A percentile compares a stretch with the other conserved stretches of the same genome.
Conservation (phyloP, 768 basidiomycete species). For the Leccinellum luteum region DNA sequence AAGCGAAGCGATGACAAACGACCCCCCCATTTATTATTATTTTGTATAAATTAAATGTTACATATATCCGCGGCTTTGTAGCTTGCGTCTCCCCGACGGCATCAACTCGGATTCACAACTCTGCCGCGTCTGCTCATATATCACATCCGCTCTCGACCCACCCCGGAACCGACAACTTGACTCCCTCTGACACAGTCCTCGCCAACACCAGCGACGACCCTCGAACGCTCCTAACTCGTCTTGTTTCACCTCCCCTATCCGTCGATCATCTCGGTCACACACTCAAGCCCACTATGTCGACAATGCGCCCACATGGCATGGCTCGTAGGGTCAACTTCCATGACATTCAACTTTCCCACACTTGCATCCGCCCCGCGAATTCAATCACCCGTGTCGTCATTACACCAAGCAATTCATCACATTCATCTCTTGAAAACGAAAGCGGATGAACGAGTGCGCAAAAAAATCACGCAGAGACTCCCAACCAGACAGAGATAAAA, state of each 20-base stretch:
- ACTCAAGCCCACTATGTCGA: background rate
- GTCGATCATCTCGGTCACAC: too few species aligned
- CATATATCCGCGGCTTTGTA: constrained; percentile 2
- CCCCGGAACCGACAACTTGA: background rate
- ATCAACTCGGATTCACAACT: background rate
- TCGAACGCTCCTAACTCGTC: too few species aligned
- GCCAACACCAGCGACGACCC: background rate
- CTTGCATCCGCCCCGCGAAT: background rate
- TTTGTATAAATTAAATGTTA: constrained; percentile 9
- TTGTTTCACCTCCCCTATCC: background rate
- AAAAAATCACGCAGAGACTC: too few species aligned
- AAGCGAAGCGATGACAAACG: constrained; percentile 11
- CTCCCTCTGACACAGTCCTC: background rate
- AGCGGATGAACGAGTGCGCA: background rate
- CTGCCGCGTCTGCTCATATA: background rate
- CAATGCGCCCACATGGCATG: background rate
- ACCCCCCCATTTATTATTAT: background rate
- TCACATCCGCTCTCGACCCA: background rate
- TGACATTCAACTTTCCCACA: background rate
- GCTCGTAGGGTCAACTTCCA: background rate
- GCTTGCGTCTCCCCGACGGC: constrained; percentile 15
- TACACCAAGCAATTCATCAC: background rate
- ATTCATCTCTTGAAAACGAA: background rate
- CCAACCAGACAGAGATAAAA: background rate
- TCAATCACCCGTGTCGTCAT: background rate